Percentiles rank a stretch among this genome's conserved stretches.
Conservation (phyloP, 192 early-diverging fungal species). For the Fimicolochytrium jonesii region DNA sequence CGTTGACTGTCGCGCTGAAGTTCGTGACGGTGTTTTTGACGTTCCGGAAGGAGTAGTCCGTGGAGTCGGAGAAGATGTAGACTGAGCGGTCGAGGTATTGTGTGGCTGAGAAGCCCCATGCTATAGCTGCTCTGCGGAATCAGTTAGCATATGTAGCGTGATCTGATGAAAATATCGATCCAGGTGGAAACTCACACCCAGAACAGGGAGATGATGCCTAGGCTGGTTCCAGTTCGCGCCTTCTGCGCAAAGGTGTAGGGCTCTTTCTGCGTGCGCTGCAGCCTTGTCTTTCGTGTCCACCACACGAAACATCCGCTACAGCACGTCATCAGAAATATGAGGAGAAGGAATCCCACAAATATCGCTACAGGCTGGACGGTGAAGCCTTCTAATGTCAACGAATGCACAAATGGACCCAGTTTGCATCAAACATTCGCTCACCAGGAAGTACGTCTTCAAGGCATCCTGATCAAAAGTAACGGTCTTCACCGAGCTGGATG, state of each 20-base stretch:
- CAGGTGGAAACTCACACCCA: constrained; percentile 22
- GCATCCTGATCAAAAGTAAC: no score
- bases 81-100: background rate
- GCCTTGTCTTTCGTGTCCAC: constrained; percentile 2
- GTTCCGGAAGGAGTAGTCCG: constrained; percentile 4
- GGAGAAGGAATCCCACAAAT: constrained; percentile 8
- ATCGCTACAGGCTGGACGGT: constrained; percentile 7
- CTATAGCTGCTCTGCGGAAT: constrained; percentile 7
- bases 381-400: no score
- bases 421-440: no score
- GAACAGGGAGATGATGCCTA: constrained; percentile 10
- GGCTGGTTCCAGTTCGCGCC: background rate
- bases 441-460: no score
- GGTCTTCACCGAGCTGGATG: no score
- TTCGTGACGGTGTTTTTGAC: background rate
- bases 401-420: no score
- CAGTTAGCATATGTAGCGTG: background rate
- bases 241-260: constrained; percentile 18
- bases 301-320: constrained; percentile 19
- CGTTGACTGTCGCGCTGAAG: no score
- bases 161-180: background rate
- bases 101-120: constrained; percentile 3
- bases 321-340: constrained; percentile 11
- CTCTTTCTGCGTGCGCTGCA: constrained; percentile 23
- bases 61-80: background rate